These are phyloP conservation scores for Articulospora tetracladia DNA, from an alignment of 495 filamentous ascomycete species.

Conservation along the genomic window DNA sequence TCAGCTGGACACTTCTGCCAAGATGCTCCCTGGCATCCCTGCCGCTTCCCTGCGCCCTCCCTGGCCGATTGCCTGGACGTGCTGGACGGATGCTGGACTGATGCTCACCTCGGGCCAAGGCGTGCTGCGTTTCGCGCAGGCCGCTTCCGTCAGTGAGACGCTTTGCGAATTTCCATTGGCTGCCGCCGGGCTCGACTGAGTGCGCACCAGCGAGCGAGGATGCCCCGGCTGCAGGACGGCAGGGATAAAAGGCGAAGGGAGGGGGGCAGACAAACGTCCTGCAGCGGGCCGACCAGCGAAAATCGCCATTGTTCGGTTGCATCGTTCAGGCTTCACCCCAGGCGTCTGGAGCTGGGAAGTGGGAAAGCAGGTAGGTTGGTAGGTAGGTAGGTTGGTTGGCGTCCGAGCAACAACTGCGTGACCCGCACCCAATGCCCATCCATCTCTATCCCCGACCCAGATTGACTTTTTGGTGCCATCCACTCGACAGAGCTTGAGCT, in stretches of 20 bases:
- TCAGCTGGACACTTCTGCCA: constrained; percentile 21
- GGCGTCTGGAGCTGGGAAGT: not conserved
- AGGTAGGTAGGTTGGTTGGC: too few species aligned
- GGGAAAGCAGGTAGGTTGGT: too few species aligned
- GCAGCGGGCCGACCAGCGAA: constrained; percentile 22
- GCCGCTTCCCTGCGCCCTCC: not conserved
- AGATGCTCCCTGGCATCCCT: constrained; percentile 2
- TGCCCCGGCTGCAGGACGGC: too few species aligned
- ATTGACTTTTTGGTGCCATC: too few species aligned
- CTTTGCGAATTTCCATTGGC: not conserved
- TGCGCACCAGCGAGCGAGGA: too few species aligned
- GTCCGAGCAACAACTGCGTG: too few species aligned
- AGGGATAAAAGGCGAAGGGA: not conserved
- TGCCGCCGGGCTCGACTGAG: too few species aligned
- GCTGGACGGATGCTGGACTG: not conserved
- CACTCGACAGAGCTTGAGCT: too few species aligned
- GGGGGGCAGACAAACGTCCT: constrained; percentile 17
- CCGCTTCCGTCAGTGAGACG: not conserved
- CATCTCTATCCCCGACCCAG: too few species aligned
- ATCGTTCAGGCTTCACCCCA: not conserved
- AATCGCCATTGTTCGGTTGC: constrained; percentile 1
- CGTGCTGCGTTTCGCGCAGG: not conserved
- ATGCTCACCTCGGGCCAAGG: constrained; percentile 12
- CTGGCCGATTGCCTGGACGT: too few species aligned
- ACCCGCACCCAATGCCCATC: too few species aligned